Evolutionary conservation across 208 protist species (phyloP), one percentile per base, ranked within the genome.

Genomic region (Kentomonas sorsogonicus): DNA sequence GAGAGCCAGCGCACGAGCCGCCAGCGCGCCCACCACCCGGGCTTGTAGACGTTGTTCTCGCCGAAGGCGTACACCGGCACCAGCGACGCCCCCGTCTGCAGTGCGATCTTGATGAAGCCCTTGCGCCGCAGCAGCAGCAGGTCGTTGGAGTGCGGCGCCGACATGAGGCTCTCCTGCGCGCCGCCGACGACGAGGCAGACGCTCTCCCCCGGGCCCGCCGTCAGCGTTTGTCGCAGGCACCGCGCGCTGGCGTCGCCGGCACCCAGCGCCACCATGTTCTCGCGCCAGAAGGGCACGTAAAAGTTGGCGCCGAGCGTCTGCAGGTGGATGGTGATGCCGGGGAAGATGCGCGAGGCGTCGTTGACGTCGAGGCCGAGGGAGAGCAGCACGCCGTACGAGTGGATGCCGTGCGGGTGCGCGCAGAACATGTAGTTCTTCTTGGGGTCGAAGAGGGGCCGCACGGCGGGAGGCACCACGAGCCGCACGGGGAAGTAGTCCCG

Each of bases 281-380:
- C 69, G 6, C 88, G 76, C 78, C 87, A 97, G 33, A 96, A 76
- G 1, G 92, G 92, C 22, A 96, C 52, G 53, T 73, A 93, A 33
- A 93, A 92, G 60, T 93, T 92, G 15, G 92, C 60, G n/a, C 66
- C 72, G 10, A 94, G 78, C 4, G 89, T 94, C 64, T 95, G 92
- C 15, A 80, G 38, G 53, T 91, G 88, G 22, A 79, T 75, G 1
- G 26, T 56, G 33, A 96, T 74, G 50, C 83, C 79, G 3, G 86
- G 79, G 51, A 95, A 63, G 56, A 78, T 13, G 7, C 75, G 45
- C 5, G 50, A 62, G 6, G 68, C 20, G 18, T 66, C 64, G 38
- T 80, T 86, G 20, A 56, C 45, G 60, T 92, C 76, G 1, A 76
- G 36, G 11, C 69, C 77, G 51, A 96, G 89, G 64, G 64, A 81